phyloP scores from a whole-genome alignment of 2,329 filamentous ascomycete species.

The Neonectria hederae region DNA sequence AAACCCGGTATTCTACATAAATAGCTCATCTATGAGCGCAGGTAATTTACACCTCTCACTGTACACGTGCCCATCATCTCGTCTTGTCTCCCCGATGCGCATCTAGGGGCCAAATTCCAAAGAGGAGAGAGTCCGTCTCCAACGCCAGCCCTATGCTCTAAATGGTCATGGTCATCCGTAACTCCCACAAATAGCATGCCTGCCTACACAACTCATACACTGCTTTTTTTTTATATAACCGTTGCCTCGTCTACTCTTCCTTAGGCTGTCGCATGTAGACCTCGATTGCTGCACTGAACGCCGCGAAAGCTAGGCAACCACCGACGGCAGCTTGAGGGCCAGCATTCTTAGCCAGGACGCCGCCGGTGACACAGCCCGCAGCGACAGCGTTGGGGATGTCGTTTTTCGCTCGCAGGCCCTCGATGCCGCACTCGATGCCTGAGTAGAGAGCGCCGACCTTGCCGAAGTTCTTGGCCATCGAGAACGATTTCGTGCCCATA shows the following conservation, averaged over 20 bases:
- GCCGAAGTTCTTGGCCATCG: slow-evolving; percentile 92
- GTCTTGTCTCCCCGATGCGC: slow-evolving; percentile 13
- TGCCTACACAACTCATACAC: slow-evolving; percentile 33
- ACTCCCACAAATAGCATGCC: slow-evolving; percentile 38
- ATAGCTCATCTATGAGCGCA: slow-evolving; percentile 29
- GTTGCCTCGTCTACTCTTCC: slow-evolving; percentile 57
- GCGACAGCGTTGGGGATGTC: slow-evolving; percentile 88
- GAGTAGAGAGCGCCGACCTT: slow-evolving; percentile 91
- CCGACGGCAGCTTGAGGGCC: slow-evolving; percentile 89
- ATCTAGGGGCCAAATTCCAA: slow-evolving; percentile 35
- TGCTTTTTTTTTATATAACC: neutral
- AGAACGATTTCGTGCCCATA: slow-evolving; percentile 86
- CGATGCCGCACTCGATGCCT: slow-evolving; percentile 95
- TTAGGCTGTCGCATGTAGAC: slow-evolving; percentile 85
- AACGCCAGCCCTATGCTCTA: slow-evolving; percentile 48
- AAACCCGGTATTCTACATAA: slow-evolving; percentile 26
- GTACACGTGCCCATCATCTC: slow-evolving; percentile 32
- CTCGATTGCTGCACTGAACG: slow-evolving; percentile 92
- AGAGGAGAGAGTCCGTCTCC: slow-evolving; percentile 42
- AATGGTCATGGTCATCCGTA: slow-evolving; percentile 35
- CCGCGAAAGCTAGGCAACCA: slow-evolving; percentile 93
- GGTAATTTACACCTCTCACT: slow-evolving; percentile 34
- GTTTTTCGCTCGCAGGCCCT: slow-evolving; percentile 92
- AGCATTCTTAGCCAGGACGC: slow-evolving; percentile 83
- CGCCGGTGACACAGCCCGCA: slow-evolving; percentile 91